phyloP scores from a whole-genome alignment of 2,329 filamentous ascomycete species.

The Nemania bipapillata region DNA sequence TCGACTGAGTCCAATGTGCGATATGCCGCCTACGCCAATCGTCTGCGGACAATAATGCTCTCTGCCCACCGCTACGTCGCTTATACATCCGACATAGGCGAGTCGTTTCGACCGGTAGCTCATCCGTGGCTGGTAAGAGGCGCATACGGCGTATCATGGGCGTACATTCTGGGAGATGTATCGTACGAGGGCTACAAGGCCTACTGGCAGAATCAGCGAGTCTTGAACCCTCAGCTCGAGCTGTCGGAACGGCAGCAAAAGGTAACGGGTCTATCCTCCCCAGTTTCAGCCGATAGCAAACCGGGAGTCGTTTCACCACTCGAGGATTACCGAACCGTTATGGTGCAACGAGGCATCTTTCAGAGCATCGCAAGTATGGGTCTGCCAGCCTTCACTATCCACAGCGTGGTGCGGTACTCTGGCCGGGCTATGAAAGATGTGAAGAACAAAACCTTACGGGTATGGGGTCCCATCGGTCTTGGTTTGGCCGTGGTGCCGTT shows the following conservation, averaged over 20 bases:
- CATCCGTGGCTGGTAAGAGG: constrained; percentile 82
- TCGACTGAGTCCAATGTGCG: constrained; percentile 86
- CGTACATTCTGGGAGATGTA: constrained; percentile 91
- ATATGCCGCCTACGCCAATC: constrained; percentile 91
- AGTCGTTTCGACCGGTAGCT: constrained; percentile 92
- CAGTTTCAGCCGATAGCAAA: constrained; percentile 46
- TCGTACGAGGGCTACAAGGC: constrained; percentile 94
- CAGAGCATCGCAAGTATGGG: constrained; percentile 94
- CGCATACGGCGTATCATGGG: constrained; percentile 92
- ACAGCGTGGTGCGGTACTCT: constrained; percentile 90
- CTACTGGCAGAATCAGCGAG: constrained; percentile 84
- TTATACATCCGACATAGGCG: constrained; percentile 95
- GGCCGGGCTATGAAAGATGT: constrained; percentile 83
- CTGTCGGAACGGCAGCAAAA: constrained; percentile 63
- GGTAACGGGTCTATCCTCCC: constrained; percentile 58
- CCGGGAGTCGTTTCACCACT: constrained; percentile 71
- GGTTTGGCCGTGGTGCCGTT: constrained; percentile 82
- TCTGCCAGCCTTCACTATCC: constrained; percentile 90
- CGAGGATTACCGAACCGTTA: constrained; percentile 90
- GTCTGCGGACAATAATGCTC: constrained; percentile 85
- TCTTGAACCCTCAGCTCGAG: constrained; percentile 73
- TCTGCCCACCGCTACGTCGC: constrained; percentile 95
- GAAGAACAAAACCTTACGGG: constrained; percentile 79
- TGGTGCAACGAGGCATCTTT: constrained; percentile 90
- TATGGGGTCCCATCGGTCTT: constrained; percentile 90